Evolutionary conservation across 371 early-diverging fungal species (phyloP).

Genomic region (Mucor plumbeus): DNA sequence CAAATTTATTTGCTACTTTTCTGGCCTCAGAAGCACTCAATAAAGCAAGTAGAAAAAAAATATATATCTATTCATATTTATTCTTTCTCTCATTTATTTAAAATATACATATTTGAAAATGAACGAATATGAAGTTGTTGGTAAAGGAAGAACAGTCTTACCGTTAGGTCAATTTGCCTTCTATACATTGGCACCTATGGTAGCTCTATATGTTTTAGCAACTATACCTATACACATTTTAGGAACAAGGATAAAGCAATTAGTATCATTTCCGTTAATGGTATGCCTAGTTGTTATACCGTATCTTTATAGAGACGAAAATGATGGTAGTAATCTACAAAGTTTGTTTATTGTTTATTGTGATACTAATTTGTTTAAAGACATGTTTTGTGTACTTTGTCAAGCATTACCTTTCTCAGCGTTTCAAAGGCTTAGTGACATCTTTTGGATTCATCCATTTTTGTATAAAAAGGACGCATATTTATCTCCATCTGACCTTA

Average conservation of each 20-base stretch:
- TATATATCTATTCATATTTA: too few species aligned
- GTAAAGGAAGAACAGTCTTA: conserved; percentile 9
- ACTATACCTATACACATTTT: conserved; percentile 4
- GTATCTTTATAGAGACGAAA: conserved; percentile 11
- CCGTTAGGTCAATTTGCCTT: not conserved
- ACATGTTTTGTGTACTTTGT: conserved; percentile 19
- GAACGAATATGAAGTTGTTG: not conserved
- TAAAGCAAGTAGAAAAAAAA: too few species aligned
- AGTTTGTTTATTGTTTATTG: not conserved
- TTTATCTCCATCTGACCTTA: conserved; percentile 7
- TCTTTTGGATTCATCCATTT: conserved; percentile 19
- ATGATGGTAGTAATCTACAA: conserved; percentile 1
- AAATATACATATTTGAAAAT: not conserved
- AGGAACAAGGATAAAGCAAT: conserved; percentile 11
- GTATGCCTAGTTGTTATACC: conserved; percentile 6
- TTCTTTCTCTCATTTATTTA: not conserved
- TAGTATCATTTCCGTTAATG: conserved; percentile 8
- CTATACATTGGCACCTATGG: conserved; percentile 7
- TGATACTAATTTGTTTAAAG: conserved; percentile 4
- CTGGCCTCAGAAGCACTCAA: too few species aligned
- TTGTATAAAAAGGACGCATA: conserved; percentile 21
- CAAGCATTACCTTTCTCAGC: conserved; percentile 19
- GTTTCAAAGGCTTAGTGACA: conserved; percentile 18
- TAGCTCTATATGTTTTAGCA: conserved; percentile 10
- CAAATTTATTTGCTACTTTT: too few species aligned